Conservation (phyloP, 768 basidiomycete species). For the Chlorophyllum brunneum region DNA sequence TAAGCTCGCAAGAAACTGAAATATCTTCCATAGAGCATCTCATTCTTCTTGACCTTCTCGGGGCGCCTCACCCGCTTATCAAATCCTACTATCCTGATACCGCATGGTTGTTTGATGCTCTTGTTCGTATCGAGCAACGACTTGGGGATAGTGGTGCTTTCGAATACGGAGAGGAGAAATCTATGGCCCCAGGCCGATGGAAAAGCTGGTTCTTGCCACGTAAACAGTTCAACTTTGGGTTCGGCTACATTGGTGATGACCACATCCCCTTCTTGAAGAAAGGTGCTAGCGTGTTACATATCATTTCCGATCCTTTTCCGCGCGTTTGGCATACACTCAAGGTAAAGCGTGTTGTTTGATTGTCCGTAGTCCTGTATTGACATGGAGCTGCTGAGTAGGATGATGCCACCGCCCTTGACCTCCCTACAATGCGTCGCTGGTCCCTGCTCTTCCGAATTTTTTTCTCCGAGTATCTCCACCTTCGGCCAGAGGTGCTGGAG, state of each 20-base stretch:
- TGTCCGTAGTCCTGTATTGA: background rate
- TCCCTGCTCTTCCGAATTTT: constrained; percentile 85
- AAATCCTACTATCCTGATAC: constrained; percentile 84
- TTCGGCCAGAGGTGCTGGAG: constrained; percentile 45
- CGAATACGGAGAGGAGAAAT: constrained; percentile 36
- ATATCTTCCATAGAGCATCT: constrained; percentile 84
- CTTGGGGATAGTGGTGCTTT: constrained; percentile 67
- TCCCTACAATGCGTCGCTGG: constrained; percentile 87
- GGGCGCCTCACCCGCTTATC: constrained; percentile 69
- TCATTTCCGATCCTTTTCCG: constrained; percentile 90
- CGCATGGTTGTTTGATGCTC: constrained; percentile 86
- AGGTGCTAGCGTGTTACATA: constrained; percentile 86
- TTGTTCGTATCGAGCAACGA: constrained; percentile 68
- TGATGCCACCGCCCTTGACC: constrained; percentile 80
- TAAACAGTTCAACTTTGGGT: constrained; percentile 29
- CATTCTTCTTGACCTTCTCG: constrained; percentile 89
- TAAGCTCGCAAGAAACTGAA: constrained; percentile 53
- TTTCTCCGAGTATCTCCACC: constrained; percentile 82
- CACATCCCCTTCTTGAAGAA: constrained; percentile 83
- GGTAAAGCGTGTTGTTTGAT: constrained; percentile 37
- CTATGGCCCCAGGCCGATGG: constrained; percentile 47
- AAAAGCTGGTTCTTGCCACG: constrained; percentile 67
- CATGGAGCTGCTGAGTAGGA: constrained; percentile 49
- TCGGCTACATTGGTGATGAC: constrained; percentile 82
- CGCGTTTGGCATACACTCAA: constrained; percentile 79